Conservation (phyloP, 805 yeast genomes). For the Cyberlindnera lachancei region DNA sequence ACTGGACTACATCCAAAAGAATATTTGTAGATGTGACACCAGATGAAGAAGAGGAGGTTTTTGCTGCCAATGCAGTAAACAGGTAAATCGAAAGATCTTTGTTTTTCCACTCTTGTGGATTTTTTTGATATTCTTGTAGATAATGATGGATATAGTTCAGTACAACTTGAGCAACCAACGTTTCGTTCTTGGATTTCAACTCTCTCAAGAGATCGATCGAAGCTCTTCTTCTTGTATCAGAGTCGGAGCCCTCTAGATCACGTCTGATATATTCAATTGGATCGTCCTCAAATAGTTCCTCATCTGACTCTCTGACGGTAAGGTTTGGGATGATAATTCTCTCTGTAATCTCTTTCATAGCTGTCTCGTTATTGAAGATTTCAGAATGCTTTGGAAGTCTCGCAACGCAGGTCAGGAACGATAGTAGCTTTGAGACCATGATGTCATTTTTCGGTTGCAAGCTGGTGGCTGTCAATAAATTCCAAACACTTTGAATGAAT, state of each 20-base stretch:
- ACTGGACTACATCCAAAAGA: slow-evolving; percentile 77
- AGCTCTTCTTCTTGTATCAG: slow-evolving; percentile 85
- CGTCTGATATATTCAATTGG: slow-evolving; percentile 89
- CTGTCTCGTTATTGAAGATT: slow-evolving; percentile 54
- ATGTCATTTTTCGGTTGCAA: slow-evolving; percentile 75
- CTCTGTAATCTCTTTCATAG: slow-evolving; percentile 69
- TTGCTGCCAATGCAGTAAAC: slow-evolving; percentile 84
- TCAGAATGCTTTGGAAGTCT: slow-evolving; percentile 59
- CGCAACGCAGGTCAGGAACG: slow-evolving; percentile 76
- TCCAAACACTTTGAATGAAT: slow-evolving; percentile 82
- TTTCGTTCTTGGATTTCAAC: slow-evolving; percentile 71
- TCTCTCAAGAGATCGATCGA: slow-evolving; percentile 90
- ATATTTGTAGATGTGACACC: slow-evolving; percentile 86
- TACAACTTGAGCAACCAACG: slow-evolving; percentile 65
- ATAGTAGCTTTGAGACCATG: slow-evolving; percentile 70
- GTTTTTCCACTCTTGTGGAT: slow-evolving; percentile 61
- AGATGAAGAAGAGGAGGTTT: slow-evolving; percentile 76
- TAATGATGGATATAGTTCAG: slow-evolving; percentile 65
- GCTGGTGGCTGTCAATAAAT: slow-evolving; percentile 56
- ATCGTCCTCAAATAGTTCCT: slow-evolving; percentile 93
- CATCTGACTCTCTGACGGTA: slow-evolving; percentile 77
- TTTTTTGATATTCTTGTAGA: slow-evolving; percentile 40
- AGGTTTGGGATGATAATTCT: slow-evolving; percentile 86
- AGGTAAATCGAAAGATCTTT: slow-evolving; percentile 84
- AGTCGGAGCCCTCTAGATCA: slow-evolving; percentile 92